A percentile compares a stretch with the other conserved stretches of the same genome.
These are phyloP conservation scores for Iris macrosiphon DNA, from an alignment of 106 monocot genomes.

Conservation along the genomic window DNA sequence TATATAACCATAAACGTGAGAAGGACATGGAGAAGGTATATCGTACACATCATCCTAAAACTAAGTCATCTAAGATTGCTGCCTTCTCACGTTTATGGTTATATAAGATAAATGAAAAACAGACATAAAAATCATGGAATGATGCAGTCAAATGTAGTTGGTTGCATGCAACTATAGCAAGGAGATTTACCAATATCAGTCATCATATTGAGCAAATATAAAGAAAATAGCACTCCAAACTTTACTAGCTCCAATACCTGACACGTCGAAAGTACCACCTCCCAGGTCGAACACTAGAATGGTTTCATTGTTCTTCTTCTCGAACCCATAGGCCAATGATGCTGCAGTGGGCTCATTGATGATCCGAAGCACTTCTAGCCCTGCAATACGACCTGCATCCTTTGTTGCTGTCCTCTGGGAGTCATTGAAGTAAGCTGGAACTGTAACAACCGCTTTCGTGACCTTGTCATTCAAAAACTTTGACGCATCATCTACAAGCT, in stretches of 20 bases:
- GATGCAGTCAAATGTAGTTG: no score
- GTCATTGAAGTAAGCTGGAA: constrained; percentile 66
- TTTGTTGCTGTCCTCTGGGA: constrained; percentile 65
- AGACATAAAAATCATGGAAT: no score
- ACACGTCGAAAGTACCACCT: constrained; percentile 70
- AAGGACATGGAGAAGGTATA: no score
- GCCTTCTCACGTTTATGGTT: no score
- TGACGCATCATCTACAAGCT: constrained; percentile 47
- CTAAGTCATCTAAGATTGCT: not conserved
- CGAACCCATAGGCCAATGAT: constrained; percentile 60
- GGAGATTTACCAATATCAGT: no score
- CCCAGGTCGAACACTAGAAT: constrained; percentile 64
- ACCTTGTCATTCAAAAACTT: constrained; percentile 58
- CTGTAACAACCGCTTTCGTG: constrained; percentile 58
- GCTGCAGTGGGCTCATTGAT: constrained; percentile 65
- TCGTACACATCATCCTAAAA: no score
- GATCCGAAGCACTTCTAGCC: constrained; percentile 64
- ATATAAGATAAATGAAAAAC: no score
- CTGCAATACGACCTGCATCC: constrained; percentile 66
- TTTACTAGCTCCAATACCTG: constrained; percentile 17
- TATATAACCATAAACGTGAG: no score
- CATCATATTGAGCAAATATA: no score
- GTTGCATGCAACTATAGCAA: no score
- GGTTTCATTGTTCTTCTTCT: constrained; percentile 60
- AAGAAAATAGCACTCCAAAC: no score